phyloP scores from a whole-genome alignment of 805 yeast genomes.

The Pichia californica region DNA sequence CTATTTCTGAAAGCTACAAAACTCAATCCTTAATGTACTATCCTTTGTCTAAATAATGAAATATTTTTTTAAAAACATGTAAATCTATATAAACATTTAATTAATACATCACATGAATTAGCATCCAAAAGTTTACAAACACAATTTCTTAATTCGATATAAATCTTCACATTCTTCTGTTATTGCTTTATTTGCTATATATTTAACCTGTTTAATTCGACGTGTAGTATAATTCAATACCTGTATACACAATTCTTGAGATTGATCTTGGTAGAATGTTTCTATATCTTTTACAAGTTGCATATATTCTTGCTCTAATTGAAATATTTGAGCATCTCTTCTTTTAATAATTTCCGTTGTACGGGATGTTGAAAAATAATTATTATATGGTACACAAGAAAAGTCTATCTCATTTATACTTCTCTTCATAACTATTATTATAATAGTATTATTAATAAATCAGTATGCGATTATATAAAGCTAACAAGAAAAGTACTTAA shows the following conservation, averaged over 20 bases:
- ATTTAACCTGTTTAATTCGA: neutral
- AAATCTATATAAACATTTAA: too few species aligned
- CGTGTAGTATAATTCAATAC: neutral
- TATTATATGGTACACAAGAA: too few species aligned
- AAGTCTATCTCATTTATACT: too few species aligned
- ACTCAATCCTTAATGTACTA: constrained; percentile 13
- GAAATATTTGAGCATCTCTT: neutral
- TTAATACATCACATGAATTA: too few species aligned
- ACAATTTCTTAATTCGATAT: neutral
- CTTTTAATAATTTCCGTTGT: neutral
- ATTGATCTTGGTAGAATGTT: constrained; percentile 4
- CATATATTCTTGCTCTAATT: neutral
- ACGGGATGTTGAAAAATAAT: neutral
- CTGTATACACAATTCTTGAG: neutral
- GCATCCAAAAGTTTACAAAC: too few species aligned
- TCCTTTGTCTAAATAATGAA: constrained; percentile 11
- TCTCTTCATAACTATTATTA: too few species aligned
- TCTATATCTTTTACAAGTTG: constrained; percentile 3
- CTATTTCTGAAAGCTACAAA: constrained; percentile 11
- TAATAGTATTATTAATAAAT: too few species aligned
- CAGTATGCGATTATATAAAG: too few species aligned
- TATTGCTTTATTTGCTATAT: neutral
- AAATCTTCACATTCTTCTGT: neutral
- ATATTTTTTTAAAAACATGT: too few species aligned
- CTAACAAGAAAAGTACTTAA: too few species aligned